Base-by-base conservation (phyloP, 1,139 yeast genomes). In the Blastobotrys raffinosifermentans region DNA sequence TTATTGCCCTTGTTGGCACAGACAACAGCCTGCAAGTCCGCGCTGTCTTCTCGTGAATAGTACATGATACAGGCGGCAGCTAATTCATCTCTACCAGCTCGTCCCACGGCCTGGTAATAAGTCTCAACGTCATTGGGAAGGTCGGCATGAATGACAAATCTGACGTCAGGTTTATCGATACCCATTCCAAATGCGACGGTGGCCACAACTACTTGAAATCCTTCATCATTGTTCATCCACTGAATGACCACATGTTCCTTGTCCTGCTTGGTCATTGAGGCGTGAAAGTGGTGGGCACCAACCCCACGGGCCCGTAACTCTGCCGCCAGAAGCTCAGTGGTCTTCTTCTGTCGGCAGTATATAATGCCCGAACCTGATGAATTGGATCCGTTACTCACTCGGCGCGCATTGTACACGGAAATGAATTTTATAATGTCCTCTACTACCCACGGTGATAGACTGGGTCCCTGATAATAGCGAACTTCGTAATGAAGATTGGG, bases 111-210 rank as follows among this genome's bases (percentile, higher is more conserved):
- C 62, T 91, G 98, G 53, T 91, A 91, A 57, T 91, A 91, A 0
- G 97, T 97, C 62, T 91, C 98, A 43, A 91, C 65, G 35, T 87
- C 84, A 53, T 96, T 67, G 0, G 98, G 97, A 26, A 91, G 66
- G n/a, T 89, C 83, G 43, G 81, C 69, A 62, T 91, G 98, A 35
- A 85, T 77, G 3, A 91, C 97, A 66, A 74, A 89, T 38, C 98
- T 64, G 7, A 91, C 98, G 60, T 91, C 94, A 0, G 96, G 86
- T 57, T 91, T 91, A 63, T 91, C 98, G 43, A 91, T 91, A 37
- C 98, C 98, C 97, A 91, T 91, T 22, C 98, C 98, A 68, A 91
- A 91, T 0, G 97, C 98, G 49, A 91, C 85, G 0, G 98, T 91
- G 0, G 98, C 98, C 37, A 61, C 58, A 4, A 61, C 57, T 13